Evolutionary conservation across 305 asterid species (phyloP).

Genomic region (Fraxinus platypoda): DNA sequence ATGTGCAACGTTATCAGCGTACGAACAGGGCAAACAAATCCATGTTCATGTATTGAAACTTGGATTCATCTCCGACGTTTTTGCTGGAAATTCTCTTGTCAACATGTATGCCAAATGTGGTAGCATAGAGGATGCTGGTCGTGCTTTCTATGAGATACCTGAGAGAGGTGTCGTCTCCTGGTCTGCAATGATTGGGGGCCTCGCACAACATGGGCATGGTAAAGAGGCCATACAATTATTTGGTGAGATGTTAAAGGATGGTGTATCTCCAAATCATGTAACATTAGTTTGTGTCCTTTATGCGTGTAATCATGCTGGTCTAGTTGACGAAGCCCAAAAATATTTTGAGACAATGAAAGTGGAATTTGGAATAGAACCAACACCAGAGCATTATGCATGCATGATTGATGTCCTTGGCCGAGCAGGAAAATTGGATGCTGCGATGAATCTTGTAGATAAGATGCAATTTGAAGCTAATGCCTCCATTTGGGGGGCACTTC

Average conservation of each 20-base stretch:
- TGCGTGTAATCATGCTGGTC: slow-evolving; percentile 90
- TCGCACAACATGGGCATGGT: slow-evolving; percentile 89
- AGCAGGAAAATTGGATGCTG: slow-evolving; percentile 69
- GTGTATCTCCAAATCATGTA: slow-evolving; percentile 67
- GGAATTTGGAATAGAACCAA: slow-evolving; percentile 58
- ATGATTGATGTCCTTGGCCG: slow-evolving; percentile 88
- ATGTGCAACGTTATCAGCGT: slow-evolving; percentile 77
- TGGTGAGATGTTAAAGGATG: slow-evolving; percentile 55
- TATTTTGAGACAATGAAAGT: slow-evolving; percentile 63
- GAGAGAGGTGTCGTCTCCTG: slow-evolving; percentile 74
- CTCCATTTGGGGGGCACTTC: slow-evolving; percentile 80
- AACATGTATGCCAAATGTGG: slow-evolving; percentile 99
- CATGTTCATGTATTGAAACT: slow-evolving; percentile 71
- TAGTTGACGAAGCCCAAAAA: slow-evolving; percentile 61
- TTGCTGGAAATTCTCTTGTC: slow-evolving; percentile 84
- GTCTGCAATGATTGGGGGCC: slow-evolving; percentile 92
- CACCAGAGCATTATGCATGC: slow-evolving; percentile 90
- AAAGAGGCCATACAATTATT: slow-evolving; percentile 65
- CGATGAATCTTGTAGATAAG: slow-evolving; percentile 46
- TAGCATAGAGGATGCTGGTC: slow-evolving; percentile 70
- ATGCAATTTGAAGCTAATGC: slow-evolving; percentile 86
- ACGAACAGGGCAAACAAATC: slow-evolving; percentile 87
- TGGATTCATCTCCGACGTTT: slow-evolving; percentile 66
- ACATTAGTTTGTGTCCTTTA: slow-evolving; percentile 75
- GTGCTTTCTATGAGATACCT: slow-evolving; percentile 61